Percentiles rank a stretch among this genome's conserved stretches.
phyloP scores from a whole-genome alignment of 352 stramenopile genomes.

The Phytophthora tubulina region DNA sequence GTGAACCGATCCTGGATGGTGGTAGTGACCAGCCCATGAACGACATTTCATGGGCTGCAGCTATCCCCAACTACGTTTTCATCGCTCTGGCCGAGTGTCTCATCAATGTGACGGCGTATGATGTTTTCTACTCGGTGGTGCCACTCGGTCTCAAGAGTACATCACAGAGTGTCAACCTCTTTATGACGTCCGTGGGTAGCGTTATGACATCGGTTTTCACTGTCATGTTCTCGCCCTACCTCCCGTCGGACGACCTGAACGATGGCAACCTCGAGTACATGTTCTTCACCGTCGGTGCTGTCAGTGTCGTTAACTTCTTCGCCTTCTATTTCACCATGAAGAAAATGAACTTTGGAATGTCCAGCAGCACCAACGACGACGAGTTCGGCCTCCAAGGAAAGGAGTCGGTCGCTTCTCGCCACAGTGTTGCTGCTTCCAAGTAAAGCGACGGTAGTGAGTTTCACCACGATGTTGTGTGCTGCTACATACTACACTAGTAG shows the following conservation, averaged over 20 bases:
- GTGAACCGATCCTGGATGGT: conserved; percentile 44
- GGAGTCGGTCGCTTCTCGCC: conserved; percentile 32
- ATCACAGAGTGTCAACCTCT: conserved; percentile 65
- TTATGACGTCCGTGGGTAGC: conserved; percentile 68
- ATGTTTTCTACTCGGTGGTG: conserved; percentile 69
- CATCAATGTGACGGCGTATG: conserved; percentile 71
- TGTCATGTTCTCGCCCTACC: conserved; percentile 69
- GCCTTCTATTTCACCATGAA: conserved; percentile 61
- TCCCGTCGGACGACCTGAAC: conserved; percentile 66
- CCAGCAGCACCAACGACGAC: conserved; percentile 3
- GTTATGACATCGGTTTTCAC: conserved; percentile 73
- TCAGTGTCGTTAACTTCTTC: conserved; percentile 66
- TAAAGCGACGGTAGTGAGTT: conserved; percentile 2
- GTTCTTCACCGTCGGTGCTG: conserved; percentile 63
- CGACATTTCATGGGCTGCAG: conserved; percentile 58
- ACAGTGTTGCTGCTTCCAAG: conserved; percentile 36
- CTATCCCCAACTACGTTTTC: conserved; percentile 66
- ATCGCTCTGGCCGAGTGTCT: conserved; percentile 64
- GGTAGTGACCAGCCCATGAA: conserved; percentile 64
- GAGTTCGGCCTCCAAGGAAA: conserved; percentile 29
- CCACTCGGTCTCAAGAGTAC: conserved; percentile 65
- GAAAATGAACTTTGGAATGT: conserved; percentile 73
- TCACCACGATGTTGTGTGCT: too few species aligned
- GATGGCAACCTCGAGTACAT: conserved; percentile 76
- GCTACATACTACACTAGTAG: too few species aligned